phyloP scores from a whole-genome alignment of 163 green algal species.

The Prototheca wickerhamii region DNA sequence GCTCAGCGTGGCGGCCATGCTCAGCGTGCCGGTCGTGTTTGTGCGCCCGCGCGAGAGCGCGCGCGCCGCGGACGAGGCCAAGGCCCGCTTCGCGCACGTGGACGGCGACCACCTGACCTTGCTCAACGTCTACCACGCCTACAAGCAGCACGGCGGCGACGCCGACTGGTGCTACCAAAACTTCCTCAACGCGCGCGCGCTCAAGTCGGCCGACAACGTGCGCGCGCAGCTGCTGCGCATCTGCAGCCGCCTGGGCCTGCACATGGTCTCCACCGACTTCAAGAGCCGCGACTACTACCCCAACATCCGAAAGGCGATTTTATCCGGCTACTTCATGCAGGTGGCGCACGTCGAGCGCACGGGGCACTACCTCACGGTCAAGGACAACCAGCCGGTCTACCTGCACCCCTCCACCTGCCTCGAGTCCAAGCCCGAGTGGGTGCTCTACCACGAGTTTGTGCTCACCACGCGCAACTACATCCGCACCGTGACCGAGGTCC shows the following conservation, averaged over 20 bases:
- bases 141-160: constrained; percentile 80
- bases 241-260: constrained; percentile 59
- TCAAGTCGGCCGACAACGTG: constrained; percentile 93
- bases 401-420: constrained; percentile 95
- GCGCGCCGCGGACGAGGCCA: constrained; percentile 91
- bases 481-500: constrained; percentile 82
- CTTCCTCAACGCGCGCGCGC: constrained; percentile 85
- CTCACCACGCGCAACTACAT: constrained; percentile 97
- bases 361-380: constrained; percentile 96
- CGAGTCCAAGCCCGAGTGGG: constrained; percentile 92
- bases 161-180: constrained; percentile 89
- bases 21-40: constrained; percentile 91
- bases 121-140: constrained; percentile 98
- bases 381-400: constrained; percentile 96
- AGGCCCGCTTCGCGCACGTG: constrained; percentile 89
- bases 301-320: constrained; percentile 91
- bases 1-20: constrained; percentile 89
- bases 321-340: constrained; percentile 96
- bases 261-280: constrained; percentile 80
- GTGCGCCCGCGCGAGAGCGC: constrained; percentile 77
- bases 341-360: constrained; percentile 82
- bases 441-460: constrained; percentile 99
- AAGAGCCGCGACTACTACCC: constrained; percentile 82
- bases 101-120: constrained; percentile 97
- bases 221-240: constrained; percentile 81